phyloP scores from a whole-genome alignment of 371 early-diverging fungal genomes.

The Synchytrium microbalum region DNA sequence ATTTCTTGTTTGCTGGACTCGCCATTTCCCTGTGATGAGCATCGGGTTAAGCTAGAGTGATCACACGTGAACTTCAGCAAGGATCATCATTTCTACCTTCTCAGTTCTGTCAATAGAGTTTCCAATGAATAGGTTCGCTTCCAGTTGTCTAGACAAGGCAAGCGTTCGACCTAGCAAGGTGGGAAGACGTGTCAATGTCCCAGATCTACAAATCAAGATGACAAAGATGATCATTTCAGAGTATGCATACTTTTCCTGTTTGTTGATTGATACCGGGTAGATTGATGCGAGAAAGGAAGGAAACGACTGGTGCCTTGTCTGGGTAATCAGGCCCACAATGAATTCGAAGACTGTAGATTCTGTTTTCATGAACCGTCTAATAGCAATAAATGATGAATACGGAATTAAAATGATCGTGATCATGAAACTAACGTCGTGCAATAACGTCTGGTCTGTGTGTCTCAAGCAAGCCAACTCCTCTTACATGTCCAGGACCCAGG shows the following conservation, averaged over 20 bases:
- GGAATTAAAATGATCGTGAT: background rate
- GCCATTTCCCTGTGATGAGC: conserved; percentile 71
- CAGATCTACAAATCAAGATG: background rate
- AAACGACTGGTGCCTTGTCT: conserved; percentile 65
- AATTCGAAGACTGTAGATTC: conserved; percentile 82
- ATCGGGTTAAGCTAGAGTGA: background rate
- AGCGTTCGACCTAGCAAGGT: conserved; percentile 56
- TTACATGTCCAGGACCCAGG: conserved; percentile 87
- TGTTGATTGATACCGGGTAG: conserved; percentile 79
- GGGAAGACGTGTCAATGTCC: background rate
- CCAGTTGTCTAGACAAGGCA: conserved; percentile 75
- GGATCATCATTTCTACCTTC: conserved; percentile 60
- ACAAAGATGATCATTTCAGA: too few relatives aligned
- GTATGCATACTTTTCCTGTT: conserved; percentile 62
- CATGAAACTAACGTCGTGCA: background rate
- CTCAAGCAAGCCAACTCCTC: conserved; percentile 8
- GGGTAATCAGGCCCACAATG: conserved; percentile 84
- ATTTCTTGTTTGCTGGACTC: conserved; percentile 64
- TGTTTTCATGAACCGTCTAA: conserved; percentile 87
- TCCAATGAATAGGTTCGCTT: conserved; percentile 68
- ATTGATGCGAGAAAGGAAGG: conserved; percentile 78
- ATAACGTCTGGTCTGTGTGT: background rate
- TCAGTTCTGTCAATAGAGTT: conserved; percentile 75
- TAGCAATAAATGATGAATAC: background rate
- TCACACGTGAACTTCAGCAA: background rate